Evolutionary conservation across 2,329 filamentous ascomycete genomes (phyloP), one percentile per base, ranked within the genome.

Genomic region (Dothistroma pini): DNA sequence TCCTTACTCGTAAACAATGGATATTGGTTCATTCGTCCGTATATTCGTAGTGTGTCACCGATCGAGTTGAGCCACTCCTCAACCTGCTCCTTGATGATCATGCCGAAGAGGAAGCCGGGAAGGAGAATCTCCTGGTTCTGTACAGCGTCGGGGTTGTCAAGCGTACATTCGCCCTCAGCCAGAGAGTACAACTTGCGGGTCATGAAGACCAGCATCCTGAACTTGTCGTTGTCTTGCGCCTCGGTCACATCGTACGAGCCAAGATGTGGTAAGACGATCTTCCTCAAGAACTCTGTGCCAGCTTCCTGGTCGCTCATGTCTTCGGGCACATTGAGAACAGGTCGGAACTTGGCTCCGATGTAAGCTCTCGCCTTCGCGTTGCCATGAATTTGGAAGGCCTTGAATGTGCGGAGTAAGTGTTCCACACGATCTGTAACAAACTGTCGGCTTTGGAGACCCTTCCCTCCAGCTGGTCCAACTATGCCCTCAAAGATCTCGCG

Each of bases 361-460:
- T 93, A 96, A 35, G 92, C 85, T 64, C 93, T 83, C 49, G 92
- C 96, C 72, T 93, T 88, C 14, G 85, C 83, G 76, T 88, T 89
- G 66, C 86, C 91, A 77, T 96, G 92, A 35, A 97, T 80, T 54
- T 86, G 85, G 76, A 97, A 97, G 22, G 85, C 85, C 77, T 97
- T 97, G 84, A 96, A 99, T 35, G 93, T 96, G 68, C 95, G 86
- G 67, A 99, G 79, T 55, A 99, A 80, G 61, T 97, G 80, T 79
- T 99, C 95, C 32, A 97, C 90, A 67, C 95, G 90, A 78, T 97
- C 93, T 6, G 92, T 96, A 66, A 97, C 85, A 78, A 97, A 97
- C 12, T 82, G 80, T 71, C 93, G 96, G 74, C 96, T 95, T 59
- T 90, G 83, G 38, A 90, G 82, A 8, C 89, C 89, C 73, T 91